These are phyloP conservation scores for Iris macrosiphon DNA, from an alignment of 106 monocot species.

Conservation along the genomic window DNA sequence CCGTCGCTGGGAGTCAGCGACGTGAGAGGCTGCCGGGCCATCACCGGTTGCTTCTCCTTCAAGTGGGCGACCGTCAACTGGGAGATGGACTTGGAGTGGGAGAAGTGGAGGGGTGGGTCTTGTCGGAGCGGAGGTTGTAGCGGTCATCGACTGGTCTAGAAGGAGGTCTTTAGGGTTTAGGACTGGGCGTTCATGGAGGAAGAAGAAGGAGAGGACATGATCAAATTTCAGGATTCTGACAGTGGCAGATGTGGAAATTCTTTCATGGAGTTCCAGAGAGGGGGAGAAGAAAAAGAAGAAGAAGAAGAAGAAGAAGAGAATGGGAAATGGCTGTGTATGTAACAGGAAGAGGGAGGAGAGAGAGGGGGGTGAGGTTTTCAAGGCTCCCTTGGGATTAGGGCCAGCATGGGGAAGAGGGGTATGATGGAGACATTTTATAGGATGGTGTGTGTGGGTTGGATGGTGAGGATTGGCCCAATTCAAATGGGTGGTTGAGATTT, in stretches of 20 bases:
- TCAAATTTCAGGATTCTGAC: not conserved
- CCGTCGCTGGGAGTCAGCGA: slow-evolving; percentile 31
- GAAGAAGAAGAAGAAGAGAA: too few species aligned
- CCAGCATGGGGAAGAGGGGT: too few species aligned
- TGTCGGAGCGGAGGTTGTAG: slow-evolving; percentile 70
- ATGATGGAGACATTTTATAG: too few species aligned
- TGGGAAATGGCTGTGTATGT: too few species aligned
- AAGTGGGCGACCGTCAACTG: slow-evolving; percentile 76
- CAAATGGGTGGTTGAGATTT: too few species aligned
- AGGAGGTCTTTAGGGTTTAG: slow-evolving; percentile 49
- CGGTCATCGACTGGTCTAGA: slow-evolving; percentile 68
- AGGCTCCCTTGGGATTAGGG: too few species aligned
- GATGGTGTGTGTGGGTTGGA: too few species aligned
- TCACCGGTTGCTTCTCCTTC: slow-evolving; percentile 55
- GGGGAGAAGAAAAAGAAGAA: too few species aligned
- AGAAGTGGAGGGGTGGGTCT: slow-evolving; percentile 62
- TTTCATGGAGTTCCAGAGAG: too few species aligned
- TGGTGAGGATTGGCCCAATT: too few species aligned
- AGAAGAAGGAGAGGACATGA: slow-evolving; percentile 26
- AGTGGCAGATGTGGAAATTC: not conserved
- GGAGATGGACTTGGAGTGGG: slow-evolving; percentile 52
- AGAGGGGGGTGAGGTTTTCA: too few species aligned
- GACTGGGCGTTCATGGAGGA: slow-evolving; percentile 38
- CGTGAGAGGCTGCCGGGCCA: slow-evolving; percentile 31
- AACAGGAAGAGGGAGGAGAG: too few species aligned